Evolutionary conservation across 306 rosid genomes (phyloP).

Genomic region (Citrullus amarus): DNA sequence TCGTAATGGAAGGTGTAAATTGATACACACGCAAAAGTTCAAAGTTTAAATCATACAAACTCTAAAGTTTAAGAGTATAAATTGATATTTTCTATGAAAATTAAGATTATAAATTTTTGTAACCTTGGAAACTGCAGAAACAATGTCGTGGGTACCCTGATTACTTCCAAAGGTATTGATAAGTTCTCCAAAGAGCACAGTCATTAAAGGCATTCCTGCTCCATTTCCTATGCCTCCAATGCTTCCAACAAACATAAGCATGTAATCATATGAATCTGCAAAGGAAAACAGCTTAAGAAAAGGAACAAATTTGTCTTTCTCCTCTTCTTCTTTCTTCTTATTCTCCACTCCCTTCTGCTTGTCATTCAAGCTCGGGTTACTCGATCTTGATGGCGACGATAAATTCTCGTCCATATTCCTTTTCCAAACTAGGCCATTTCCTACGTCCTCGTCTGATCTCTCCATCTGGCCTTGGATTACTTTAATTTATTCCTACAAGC

Average conservation of each 20-base stretch:
- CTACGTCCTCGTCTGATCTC: not conserved
- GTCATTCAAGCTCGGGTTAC: not conserved
- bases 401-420: not conserved
- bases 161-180: slow-evolving; percentile 52
- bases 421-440: not conserved
- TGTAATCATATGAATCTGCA: slow-evolving; percentile 48
- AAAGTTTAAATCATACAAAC: no score
- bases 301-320: slow-evolving; percentile 29
- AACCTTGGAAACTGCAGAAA: slow-evolving; percentile 47
- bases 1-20: no score
- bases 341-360: not conserved
- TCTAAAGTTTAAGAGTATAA: no score
- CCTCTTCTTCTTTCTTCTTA: slow-evolving; percentile 17
- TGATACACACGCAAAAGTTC: no score
- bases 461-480: not conserved
- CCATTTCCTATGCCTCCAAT: slow-evolving; percentile 52
- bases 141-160: slow-evolving; percentile 15
- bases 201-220: slow-evolving; percentile 40
- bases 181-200: slow-evolving; percentile 41
- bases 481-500: not conserved
- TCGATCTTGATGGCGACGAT: not conserved
- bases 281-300: slow-evolving; percentile 63
- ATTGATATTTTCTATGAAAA: no score
- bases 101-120: no score
- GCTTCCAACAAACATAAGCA: slow-evolving; percentile 51